Percentiles rank a stretch among this genome's conserved stretches.
Conservation (phyloP, 495 filamentous ascomycete genomes). For the Daldinia childiae region DNA sequence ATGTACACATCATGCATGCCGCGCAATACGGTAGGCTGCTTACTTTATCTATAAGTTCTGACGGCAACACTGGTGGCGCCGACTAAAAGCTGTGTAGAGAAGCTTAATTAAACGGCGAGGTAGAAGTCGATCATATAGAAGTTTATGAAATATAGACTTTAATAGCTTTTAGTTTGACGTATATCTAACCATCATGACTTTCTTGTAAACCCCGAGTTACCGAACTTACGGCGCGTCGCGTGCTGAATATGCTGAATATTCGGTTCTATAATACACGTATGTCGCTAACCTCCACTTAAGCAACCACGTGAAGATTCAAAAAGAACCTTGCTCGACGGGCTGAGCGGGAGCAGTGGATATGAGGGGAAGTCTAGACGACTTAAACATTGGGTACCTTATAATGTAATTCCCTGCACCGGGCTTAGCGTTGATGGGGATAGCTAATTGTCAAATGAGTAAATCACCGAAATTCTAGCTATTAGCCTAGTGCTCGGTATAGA, state of each 20-base stretch:
- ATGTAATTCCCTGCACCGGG: neutral
- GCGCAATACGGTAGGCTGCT: neutral
- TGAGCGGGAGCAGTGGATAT: neutral
- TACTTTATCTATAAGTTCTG: neutral
- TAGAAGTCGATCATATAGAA: neutral
- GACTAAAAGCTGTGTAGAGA: neutral
- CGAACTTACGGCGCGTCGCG: neutral
- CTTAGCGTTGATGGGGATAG: neutral
- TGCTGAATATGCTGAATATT: conserved; percentile 2
- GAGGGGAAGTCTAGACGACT: neutral
- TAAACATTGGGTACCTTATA: neutral
- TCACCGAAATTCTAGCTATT: too few species aligned
- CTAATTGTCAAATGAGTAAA: too few species aligned
- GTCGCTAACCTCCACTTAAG: neutral
- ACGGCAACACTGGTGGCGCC: neutral
- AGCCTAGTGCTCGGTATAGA: too few species aligned
- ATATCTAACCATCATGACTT: neutral
- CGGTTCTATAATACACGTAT: neutral
- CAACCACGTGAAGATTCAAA: neutral
- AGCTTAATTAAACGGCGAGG: neutral
- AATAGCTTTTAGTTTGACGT: neutral
- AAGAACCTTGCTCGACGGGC: neutral
- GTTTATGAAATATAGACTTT: too few species aligned
- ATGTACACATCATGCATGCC: conserved; percentile 1
- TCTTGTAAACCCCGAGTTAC: neutral